Conservation (phyloP, 768 basidiomycete species). For the Boletus tylopilopsis region DNA sequence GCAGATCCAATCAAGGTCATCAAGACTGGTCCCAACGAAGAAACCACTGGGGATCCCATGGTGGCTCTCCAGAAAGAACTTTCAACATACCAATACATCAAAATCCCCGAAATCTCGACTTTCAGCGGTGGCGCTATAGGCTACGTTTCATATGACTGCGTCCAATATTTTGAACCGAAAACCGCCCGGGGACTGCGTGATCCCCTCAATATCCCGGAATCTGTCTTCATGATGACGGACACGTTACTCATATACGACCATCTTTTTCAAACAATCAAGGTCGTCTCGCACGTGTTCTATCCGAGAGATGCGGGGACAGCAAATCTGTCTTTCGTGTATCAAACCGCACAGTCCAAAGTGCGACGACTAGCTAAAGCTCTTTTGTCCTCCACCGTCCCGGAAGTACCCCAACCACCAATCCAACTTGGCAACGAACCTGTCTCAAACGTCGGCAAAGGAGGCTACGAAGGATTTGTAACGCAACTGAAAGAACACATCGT, state of each 20-base stretch:
- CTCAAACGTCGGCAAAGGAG: conserved; percentile 91
- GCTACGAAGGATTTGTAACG: conserved; percentile 90
- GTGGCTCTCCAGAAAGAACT: conserved; percentile 80
- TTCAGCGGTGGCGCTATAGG: conserved; percentile 98
- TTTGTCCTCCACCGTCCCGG: conserved; percentile 48
- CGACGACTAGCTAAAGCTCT: conserved; percentile 75
- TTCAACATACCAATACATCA: conserved; percentile 81
- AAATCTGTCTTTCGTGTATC: conserved; percentile 82
- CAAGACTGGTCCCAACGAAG: conserved; percentile 82
- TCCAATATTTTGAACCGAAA: conserved; percentile 95
- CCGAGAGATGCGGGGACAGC: conserved; percentile 63
- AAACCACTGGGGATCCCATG: conserved; percentile 85
- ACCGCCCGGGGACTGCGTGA: conserved; percentile 75
- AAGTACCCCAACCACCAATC: conserved; percentile 62
- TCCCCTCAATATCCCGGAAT: conserved; percentile 85
- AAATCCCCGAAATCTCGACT: conserved; percentile 86
- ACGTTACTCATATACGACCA: conserved; percentile 97
- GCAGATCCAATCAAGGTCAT: conserved; percentile 92
- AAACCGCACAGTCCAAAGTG: conserved; percentile 80
- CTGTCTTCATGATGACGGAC: conserved; percentile 95
- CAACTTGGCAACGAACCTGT: conserved; percentile 63
- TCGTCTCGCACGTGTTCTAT: conserved; percentile 94
- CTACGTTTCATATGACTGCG: conserved; percentile 95
- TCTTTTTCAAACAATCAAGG: conserved; percentile 89
- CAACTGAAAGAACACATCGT: conserved; percentile 91